These are phyloP conservation scores for Trichoderma atrobrunneum DNA, from an alignment of 2,329 filamentous ascomycete species.

Conservation along the genomic window DNA sequence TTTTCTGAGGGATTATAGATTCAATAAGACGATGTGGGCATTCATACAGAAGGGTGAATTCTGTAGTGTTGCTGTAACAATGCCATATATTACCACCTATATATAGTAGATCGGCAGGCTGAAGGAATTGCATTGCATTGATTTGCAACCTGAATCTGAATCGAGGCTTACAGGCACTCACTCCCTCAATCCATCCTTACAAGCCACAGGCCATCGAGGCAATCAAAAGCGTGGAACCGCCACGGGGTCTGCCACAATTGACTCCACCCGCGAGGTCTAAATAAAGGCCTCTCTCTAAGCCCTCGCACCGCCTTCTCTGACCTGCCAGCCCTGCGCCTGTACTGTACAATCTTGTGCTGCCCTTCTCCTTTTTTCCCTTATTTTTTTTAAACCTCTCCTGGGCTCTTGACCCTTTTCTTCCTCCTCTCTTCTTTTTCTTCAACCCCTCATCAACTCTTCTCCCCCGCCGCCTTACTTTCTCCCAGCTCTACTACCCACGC, in stretches of 20 bases:
- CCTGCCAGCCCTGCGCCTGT: not conserved
- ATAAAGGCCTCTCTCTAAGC: constrained; percentile 15
- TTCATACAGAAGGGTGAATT: not conserved
- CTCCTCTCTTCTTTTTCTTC: not conserved
- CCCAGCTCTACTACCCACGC: not conserved
- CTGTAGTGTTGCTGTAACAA: not conserved
- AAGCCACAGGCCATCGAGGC: not conserved
- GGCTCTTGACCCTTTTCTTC: not conserved
- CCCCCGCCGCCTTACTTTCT: not conserved
- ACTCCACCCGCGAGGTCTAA: constrained; percentile 18
- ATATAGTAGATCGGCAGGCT: not conserved
- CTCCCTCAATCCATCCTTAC: not conserved
- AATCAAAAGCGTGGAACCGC: not conserved
- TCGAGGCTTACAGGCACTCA: not conserved
- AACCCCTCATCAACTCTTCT: not conserved
- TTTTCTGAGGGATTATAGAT: not conserved
- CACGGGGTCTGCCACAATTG: constrained; percentile 9
- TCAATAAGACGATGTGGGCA: not conserved
- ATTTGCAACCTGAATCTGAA: not conserved
- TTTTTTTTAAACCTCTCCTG: not conserved
- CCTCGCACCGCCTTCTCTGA: constrained; percentile 16
- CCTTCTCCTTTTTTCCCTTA: not conserved
- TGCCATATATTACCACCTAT: not conserved
- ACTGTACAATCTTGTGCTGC: not conserved
- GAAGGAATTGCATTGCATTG: not conserved